phyloP scores from a whole-genome alignment of 495 filamentous ascomycete species.

The Thermochaetoides thermophila region DNA sequence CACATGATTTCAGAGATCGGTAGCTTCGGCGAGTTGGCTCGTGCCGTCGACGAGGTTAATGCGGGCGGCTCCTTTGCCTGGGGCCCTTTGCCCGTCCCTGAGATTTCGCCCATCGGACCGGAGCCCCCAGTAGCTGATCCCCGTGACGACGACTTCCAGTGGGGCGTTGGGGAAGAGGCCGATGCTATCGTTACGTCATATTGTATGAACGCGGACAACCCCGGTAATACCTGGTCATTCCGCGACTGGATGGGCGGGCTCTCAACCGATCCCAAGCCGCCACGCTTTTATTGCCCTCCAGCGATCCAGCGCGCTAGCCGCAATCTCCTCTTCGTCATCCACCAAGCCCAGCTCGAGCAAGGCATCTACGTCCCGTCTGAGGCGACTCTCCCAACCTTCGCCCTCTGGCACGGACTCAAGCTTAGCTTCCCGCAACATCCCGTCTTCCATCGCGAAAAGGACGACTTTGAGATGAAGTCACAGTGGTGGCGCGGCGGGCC shows the following conservation, averaged over 20 bases:
- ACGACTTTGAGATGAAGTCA: slow-evolving; percentile 9
- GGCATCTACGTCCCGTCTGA: slow-evolving; percentile 20
- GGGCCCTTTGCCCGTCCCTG: slow-evolving; percentile 39
- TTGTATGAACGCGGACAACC: slow-evolving; percentile 33
- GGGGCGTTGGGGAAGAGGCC: slow-evolving; percentile 47
- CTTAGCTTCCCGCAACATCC: slow-evolving; percentile 24
- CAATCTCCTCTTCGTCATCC: slow-evolving; percentile 14
- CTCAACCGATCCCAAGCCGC: slow-evolving; percentile 14
- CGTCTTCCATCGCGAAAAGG: slow-evolving; percentile 12
- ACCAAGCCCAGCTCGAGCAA: slow-evolving; percentile 16
- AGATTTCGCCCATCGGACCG: slow-evolving; percentile 33
- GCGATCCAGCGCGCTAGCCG: slow-evolving; percentile 18
- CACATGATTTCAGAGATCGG: slow-evolving; percentile 22
- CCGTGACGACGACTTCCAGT: slow-evolving; percentile 33
- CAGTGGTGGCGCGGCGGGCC: slow-evolving; percentile 25
- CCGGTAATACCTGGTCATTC: slow-evolving; percentile 34
- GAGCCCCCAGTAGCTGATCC: slow-evolving; percentile 28
- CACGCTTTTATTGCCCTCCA: slow-evolving; percentile 22
- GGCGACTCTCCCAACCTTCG: slow-evolving; percentile 25
- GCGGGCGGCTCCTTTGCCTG: slow-evolving; percentile 32
- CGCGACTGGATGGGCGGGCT: slow-evolving; percentile 28
- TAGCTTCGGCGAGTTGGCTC: slow-evolving; percentile 11
- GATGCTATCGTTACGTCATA: slow-evolving; percentile 39
- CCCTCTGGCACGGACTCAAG: slow-evolving; percentile 29
- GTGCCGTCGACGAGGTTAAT: slow-evolving; percentile 13